Evolutionary conservation across 169 alveolate species (phyloP), one percentile per base, ranked within the genome.

Genomic region (Plasmodium chabaudi): DNA sequence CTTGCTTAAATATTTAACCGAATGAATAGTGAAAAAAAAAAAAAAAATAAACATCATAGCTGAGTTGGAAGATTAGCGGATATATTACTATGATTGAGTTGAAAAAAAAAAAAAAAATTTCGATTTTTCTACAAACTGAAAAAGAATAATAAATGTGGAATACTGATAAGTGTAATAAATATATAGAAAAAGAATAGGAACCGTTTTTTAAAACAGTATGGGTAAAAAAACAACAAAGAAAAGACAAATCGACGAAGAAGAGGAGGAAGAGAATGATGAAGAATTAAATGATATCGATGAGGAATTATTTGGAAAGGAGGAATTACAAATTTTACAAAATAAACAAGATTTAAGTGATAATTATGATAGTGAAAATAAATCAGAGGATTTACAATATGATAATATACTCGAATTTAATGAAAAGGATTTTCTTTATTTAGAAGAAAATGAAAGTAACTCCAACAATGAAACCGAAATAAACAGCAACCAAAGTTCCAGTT

Each of bases 291-390:
- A 79, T 21, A 79, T 79, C 44, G 89, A 79, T 47, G 15, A 34
- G 53, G 89, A 79, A 55, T 47, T 79, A 12, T 79, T 79, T 70
- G 89, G 89, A 21, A 70, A 67, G 4, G 89, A 79, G 12, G 89
- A 79, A 47, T 23, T 79, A 61, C 25, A 65, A 70, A 79, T 79
- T 44, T 70, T 79, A 71, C 63, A 79, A 67, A 64, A 59, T n/a
- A 21, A 47, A 44, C 56, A 44, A 7, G 23, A 42, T 9, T 5
- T 34, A 23, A 68, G 53, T 47, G 71, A 65, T 5, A 59, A 47
- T 44, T 47, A 75, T 39, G 44, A 63, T 21, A 21, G 25, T 44
- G 9, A 27, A 34, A 63, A 61, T 19, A 9, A 13, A 10, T 71
- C 65, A 59, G 82, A 67, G 2, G 13, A 15, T 10, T 47, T 67